Percentiles rank a stretch among this genome's conserved stretches.
These are phyloP conservation scores for Atkinsonella texensis DNA, from an alignment of 2,329 filamentous ascomycete genomes.

Conservation along the genomic window DNA sequence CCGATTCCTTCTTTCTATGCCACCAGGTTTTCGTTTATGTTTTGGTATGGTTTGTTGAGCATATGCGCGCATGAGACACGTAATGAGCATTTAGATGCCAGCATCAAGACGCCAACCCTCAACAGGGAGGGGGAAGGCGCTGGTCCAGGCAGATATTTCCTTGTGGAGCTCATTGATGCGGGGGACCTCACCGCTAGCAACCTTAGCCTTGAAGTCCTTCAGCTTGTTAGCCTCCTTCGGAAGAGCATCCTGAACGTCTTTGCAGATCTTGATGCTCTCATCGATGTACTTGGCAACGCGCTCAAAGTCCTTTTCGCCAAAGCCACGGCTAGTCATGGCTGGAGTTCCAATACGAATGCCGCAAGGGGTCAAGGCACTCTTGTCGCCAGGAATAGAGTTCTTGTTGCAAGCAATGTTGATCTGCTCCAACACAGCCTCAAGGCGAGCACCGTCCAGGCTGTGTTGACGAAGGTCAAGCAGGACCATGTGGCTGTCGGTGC, in stretches of 20 bases:
- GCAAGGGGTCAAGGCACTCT: conserved; percentile 86
- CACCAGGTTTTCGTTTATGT: background rate
- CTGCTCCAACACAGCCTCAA: conserved; percentile 91
- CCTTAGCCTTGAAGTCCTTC: conserved; percentile 98
- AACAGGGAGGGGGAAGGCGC: conserved; percentile 84
- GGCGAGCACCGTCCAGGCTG: conserved; percentile 80
- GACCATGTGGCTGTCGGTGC: conserved; percentile 96
- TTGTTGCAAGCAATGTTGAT: conserved; percentile 99
- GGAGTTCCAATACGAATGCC: conserved; percentile 95
- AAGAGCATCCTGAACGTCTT: conserved; percentile 70
- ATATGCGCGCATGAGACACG: background rate
- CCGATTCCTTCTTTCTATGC: background rate
- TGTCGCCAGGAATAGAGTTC: conserved; percentile 96
- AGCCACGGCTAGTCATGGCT: conserved; percentile 93
- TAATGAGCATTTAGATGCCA: conserved; percentile 33
- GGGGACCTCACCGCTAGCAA: conserved; percentile 61
- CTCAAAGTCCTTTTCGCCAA: conserved; percentile 85
- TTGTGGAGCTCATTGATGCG: conserved; percentile 79
- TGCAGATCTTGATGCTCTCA: conserved; percentile 76
- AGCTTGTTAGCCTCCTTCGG: conserved; percentile 98
- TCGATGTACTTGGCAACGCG: conserved; percentile 85
- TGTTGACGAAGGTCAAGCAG: conserved; percentile 85
- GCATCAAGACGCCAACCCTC: conserved; percentile 56
- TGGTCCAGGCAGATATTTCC: conserved; percentile 82
- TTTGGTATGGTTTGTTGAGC: background rate